These are phyloP conservation scores for Baorangia bicolor DNA, from an alignment of 768 basidiomycete genomes.

Conservation along the genomic window DNA sequence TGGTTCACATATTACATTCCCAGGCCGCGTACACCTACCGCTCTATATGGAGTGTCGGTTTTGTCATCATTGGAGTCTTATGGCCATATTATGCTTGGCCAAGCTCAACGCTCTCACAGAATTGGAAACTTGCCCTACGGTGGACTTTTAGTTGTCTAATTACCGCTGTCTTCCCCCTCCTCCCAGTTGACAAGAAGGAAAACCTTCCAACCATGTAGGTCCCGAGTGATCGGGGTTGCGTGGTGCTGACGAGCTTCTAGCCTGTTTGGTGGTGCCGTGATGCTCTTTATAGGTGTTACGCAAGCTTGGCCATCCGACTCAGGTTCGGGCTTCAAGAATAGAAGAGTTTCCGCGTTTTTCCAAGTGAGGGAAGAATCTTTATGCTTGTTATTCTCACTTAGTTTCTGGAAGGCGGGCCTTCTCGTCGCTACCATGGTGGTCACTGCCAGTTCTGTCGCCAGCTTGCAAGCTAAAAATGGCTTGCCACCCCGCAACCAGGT, in stretches of 20 bases:
- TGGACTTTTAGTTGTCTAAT: conserved; percentile 55
- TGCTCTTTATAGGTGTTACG: conserved; percentile 38
- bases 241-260: conserved; percentile 31
- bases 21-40: conserved; percentile 73
- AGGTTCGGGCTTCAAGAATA: background rate
- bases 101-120: conserved; percentile 24
- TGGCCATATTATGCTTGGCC: conserved; percentile 68
- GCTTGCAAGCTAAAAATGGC: conserved; percentile 64
- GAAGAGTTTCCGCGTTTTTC: conserved; percentile 8
- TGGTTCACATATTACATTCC: background rate
- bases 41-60: conserved; percentile 69
- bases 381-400: background rate
- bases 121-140: conserved; percentile 26
- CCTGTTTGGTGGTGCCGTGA: conserved; percentile 45
- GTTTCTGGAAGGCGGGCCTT: conserved; percentile 39
- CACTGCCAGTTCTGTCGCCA: conserved; percentile 56
- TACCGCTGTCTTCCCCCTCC: conserved; percentile 67
- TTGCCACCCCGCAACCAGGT: conserved; percentile 60
- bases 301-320: conserved; percentile 11
- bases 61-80: conserved; percentile 52
- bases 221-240: background rate
- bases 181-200: conserved; percentile 73
- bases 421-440: conserved; percentile 48
- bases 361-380: conserved; percentile 21
- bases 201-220: conserved; percentile 59